These are phyloP conservation scores for Peniophora sp. DNA, from an alignment of 1,284 basidiomycete genomes.

Conservation along the genomic window DNA sequence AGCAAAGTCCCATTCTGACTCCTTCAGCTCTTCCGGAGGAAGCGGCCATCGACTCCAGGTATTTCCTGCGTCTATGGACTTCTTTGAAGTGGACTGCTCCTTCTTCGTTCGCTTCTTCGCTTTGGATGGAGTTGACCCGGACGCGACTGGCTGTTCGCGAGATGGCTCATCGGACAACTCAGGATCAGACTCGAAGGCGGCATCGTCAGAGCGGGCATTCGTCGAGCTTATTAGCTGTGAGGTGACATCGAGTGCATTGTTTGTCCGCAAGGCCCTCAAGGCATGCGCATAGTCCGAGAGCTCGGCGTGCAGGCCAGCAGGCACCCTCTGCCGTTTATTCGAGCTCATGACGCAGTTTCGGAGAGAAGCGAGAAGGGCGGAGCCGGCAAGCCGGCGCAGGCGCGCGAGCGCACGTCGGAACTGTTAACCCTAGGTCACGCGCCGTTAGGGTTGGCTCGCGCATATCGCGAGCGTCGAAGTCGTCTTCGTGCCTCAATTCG, in stretches of 20 bases:
- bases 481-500: slow-evolving; percentile 8
- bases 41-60: slow-evolving; percentile 65
- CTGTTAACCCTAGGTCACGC: not conserved
- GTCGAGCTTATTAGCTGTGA: slow-evolving; percentile 31
- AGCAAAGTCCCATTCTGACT: slow-evolving; percentile 51
- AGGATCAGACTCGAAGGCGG: not conserved
- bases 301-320: slow-evolving; percentile 46
- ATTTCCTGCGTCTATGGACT: slow-evolving; percentile 18
- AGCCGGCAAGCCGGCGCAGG: not conserved
- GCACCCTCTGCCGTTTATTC: slow-evolving; percentile 36
- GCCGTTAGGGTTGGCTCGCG: not conserved
- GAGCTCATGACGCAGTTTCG: slow-evolving; percentile 16
- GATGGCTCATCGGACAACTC: not conserved
- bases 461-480: not conserved
- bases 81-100: slow-evolving; percentile 16
- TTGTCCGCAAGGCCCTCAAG: slow-evolving; percentile 48
- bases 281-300: slow-evolving; percentile 56
- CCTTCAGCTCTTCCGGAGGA: slow-evolving; percentile 41
- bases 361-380: slow-evolving; percentile 1
- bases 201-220: slow-evolving; percentile 6
- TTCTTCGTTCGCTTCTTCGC: slow-evolving; percentile 9
- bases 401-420: not conserved
- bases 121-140: slow-evolving; percentile 6
- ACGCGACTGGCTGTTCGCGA: slow-evolving; percentile 7
- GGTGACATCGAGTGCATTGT: slow-evolving; percentile 44